Conservation (phyloP, 345 rosid species). For the Gossypium stocksii region DNA sequence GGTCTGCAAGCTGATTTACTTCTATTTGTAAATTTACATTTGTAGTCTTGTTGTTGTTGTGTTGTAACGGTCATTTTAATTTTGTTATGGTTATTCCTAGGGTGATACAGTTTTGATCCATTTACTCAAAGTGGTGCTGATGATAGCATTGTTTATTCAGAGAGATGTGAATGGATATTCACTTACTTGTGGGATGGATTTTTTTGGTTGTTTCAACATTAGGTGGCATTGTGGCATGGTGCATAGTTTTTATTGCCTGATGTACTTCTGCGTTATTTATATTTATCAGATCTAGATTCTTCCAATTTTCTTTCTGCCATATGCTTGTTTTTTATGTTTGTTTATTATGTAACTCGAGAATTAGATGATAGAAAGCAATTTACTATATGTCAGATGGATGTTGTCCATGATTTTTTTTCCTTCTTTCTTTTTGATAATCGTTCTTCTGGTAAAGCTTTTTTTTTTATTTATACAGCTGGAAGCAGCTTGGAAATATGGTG, state of each 20-base stretch:
- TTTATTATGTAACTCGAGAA: background rate
- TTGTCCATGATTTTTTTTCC: background rate
- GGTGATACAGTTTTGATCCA: background rate
- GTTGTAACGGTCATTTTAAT: background rate
- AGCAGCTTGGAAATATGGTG: slow-evolving; percentile 89
- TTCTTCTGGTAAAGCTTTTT: slow-evolving; percentile 17
- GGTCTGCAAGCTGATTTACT: slow-evolving; percentile 37
- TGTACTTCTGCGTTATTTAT: background rate
- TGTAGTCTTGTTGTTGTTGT: background rate
- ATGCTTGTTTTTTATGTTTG: background rate
- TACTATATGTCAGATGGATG: background rate
- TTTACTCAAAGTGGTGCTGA: background rate
- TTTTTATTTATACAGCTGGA: slow-evolving; percentile 60
- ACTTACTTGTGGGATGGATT: background rate
- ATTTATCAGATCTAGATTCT: background rate
- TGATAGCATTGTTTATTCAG: background rate
- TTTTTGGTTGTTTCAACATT: background rate
- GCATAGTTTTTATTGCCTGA: background rate
- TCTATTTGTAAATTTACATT: background rate
- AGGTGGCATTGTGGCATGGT: background rate
- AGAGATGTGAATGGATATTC: background rate
- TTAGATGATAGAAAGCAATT: background rate
- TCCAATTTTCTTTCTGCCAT: background rate
- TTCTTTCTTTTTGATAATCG: background rate
- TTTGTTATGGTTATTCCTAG: background rate